phyloP scores from a whole-genome alignment of 208 protist species.

The Porcisia hertigi region DNA sequence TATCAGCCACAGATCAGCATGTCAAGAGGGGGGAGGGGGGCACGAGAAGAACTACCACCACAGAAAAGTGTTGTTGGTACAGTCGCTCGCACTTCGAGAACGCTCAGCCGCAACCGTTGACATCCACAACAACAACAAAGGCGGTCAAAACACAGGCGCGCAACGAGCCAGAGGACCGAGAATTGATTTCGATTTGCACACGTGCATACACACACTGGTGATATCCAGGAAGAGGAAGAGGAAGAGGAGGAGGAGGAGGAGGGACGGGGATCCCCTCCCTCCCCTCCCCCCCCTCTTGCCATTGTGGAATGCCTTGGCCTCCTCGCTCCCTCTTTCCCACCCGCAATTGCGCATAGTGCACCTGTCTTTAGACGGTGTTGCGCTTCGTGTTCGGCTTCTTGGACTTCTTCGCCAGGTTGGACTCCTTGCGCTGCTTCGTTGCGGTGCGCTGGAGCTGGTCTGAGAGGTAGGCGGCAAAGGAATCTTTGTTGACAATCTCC shows the following conservation, averaged over 20 bases:
- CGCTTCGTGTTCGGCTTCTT: constrained; percentile 13
- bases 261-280: not conserved
- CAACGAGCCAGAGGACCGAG: not conserved
- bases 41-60: not conserved
- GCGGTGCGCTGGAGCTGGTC: constrained; percentile 66
- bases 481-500: constrained; percentile 82
- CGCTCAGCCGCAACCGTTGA: not conserved
- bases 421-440: constrained; percentile 35
- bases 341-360: not conserved
- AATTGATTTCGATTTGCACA: not conserved
- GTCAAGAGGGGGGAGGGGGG: not conserved
- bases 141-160: not conserved
- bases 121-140: not conserved
- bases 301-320: not conserved
- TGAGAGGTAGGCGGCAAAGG: constrained; percentile 82
- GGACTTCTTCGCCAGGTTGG: constrained; percentile 13
- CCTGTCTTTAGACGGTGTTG: not conserved
- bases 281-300: not conserved
- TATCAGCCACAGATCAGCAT: not conserved
- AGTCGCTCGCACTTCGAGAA: not conserved
- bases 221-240: too few species aligned
- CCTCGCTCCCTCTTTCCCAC: not conserved
- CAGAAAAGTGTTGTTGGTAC: not conserved
- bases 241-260: not conserved
- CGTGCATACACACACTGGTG: not conserved